A percentile compares a stretch with the other conserved stretches of the same genome.
These are phyloP conservation scores for Santalum album DNA, from an alignment of 164 flowering plant genomes.

Conservation along the genomic window DNA sequence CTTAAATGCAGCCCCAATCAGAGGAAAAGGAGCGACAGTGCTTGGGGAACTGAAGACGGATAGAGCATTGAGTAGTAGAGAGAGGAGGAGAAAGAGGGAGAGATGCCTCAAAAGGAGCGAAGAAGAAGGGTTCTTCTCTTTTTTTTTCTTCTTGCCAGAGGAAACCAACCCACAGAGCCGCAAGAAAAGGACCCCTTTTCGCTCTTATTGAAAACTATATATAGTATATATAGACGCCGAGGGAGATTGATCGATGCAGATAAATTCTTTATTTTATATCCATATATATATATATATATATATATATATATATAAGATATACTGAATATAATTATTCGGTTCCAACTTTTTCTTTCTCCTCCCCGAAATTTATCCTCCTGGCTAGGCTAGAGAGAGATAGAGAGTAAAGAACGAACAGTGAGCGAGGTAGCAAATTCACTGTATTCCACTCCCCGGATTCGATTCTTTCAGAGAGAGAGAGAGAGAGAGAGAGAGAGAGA, in stretches of 20 bases:
- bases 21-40: background rate
- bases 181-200: constrained; percentile 9
- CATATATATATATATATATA: background rate
- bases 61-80: too few species aligned
- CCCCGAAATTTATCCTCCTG: constrained; percentile 5
- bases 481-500: background rate
- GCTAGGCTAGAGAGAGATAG: too few species aligned
- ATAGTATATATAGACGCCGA: too few species aligned
- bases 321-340: background rate
- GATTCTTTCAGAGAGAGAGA: constrained; percentile 16
- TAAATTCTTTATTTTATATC: background rate
- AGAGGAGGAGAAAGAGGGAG: constrained; percentile 25
- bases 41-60: constrained; percentile 11
- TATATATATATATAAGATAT: background rate
- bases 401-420: background rate
- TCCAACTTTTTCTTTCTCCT: background rate
- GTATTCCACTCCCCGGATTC: constrained; percentile 26
- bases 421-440: constrained; percentile 1
- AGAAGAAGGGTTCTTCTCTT: too few species aligned
- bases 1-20: constrained; percentile 27
- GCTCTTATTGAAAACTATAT: background rate
- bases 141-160: background rate
- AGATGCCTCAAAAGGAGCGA: constrained; percentile 18
- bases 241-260: too few species aligned
- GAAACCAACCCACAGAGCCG: constrained; percentile 2